Evolutionary conservation across 148 eudicot species (phyloP).

Genomic region (Drosera capensis): DNA sequence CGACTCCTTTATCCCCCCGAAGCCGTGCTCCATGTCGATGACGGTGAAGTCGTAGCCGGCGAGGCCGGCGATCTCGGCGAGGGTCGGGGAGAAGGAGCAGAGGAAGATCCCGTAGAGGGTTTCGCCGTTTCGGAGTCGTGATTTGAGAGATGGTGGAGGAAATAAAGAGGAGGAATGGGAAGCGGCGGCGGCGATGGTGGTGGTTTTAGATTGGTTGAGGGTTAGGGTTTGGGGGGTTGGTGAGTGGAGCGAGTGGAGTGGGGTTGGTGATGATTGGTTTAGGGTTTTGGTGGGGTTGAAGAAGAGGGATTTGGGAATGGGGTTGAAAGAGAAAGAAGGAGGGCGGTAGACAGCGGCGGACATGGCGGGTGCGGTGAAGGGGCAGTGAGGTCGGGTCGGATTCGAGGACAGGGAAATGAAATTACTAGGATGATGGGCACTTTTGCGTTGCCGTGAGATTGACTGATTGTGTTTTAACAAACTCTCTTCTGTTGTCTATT

Average conservation of each 20-base stretch:
- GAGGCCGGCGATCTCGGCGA: constrained; percentile 75
- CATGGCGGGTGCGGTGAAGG: background rate
- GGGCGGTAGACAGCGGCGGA: background rate
- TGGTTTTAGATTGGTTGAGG: background rate
- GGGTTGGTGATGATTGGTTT: background rate
- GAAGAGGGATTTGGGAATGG: background rate
- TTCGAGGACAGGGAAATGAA: too few species aligned
- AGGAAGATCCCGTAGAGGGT: constrained; percentile 80
- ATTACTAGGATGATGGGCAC: too few species aligned
- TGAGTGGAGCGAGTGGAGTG: background rate
- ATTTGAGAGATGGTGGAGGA: constrained; percentile 37
- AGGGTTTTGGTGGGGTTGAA: background rate
- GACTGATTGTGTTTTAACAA: too few species aligned
- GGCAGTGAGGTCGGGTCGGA: too few species aligned
- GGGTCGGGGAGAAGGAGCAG: constrained; percentile 53
- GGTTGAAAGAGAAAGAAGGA: background rate
- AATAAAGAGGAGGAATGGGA: too few species aligned
- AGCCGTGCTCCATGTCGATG: constrained; percentile 91
- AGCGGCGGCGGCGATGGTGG: constrained; percentile 6
- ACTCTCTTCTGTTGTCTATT: too few species aligned
- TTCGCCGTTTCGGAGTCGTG: constrained; percentile 49
- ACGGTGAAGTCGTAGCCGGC: constrained; percentile 77
- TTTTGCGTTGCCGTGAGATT: too few species aligned
- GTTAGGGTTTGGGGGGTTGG: background rate
- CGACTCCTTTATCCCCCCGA: constrained; percentile 46